These are phyloP conservation scores for Neurospora sp. DNA, from an alignment of 495 filamentous ascomycete species.

Conservation along the genomic window DNA sequence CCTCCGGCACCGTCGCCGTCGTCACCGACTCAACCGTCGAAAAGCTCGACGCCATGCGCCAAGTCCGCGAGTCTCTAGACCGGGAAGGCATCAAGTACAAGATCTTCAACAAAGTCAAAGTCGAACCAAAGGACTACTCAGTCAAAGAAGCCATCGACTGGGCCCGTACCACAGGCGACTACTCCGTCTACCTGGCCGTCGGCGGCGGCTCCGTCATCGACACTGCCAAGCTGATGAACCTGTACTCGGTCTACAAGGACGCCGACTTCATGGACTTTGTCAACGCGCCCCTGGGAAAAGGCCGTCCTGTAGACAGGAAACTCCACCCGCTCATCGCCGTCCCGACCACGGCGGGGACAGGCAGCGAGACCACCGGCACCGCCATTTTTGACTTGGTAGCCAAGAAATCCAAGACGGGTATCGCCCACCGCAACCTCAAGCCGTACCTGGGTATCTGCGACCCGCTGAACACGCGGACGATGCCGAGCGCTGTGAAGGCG, in stretches of 20 bases:
- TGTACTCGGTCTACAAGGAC: constrained; percentile 79
- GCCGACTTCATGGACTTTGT: constrained; percentile 95
- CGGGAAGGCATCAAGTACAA: constrained; percentile 69
- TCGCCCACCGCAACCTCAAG: constrained; percentile 90
- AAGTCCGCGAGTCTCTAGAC: constrained; percentile 66
- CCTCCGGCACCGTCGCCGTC: constrained; percentile 69
- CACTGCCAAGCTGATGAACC: constrained; percentile 96
- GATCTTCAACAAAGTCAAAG: constrained; percentile 64
- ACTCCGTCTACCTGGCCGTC: constrained; percentile 78
- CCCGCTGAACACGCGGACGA: constrained; percentile 86
- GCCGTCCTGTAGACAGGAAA: constrained; percentile 68
- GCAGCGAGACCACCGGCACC: constrained; percentile 91
- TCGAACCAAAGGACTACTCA: constrained; percentile 90
- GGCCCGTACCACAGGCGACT: constrained; percentile 41
- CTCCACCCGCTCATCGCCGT: constrained; percentile 82
- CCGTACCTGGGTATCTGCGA: constrained; percentile 95
- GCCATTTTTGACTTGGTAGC: constrained; percentile 93
- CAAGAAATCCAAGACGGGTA: constrained; percentile 85
- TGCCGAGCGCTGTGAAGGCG: constrained; percentile 87
- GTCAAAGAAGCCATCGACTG: constrained; percentile 83
- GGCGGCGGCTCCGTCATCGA: constrained; percentile 88
- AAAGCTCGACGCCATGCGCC: constrained; percentile 74
- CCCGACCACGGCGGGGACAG: constrained; percentile 91
- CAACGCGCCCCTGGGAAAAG: constrained; percentile 87
- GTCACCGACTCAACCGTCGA: constrained; percentile 78